A percentile compares a stretch with the other conserved stretches of the same genome.
Conservation (phyloP, 2,329 filamentous ascomycete genomes). For the Ampelomyces quisqualis region DNA sequence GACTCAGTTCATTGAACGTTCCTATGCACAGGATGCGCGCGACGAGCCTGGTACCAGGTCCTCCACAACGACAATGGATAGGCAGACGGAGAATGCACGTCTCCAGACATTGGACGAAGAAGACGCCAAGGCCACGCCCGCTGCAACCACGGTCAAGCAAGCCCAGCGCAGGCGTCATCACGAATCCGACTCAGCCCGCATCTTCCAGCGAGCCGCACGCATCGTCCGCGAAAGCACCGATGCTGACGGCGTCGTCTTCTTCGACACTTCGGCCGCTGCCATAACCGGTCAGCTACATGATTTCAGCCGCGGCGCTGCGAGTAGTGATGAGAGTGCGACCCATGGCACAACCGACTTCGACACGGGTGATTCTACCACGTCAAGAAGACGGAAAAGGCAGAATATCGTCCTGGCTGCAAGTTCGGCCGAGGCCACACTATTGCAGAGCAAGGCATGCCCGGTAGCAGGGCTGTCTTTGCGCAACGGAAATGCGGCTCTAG, state of each 20-base stretch:
- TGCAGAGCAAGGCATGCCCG: conserved; percentile 28
- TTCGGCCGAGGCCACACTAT: conserved; percentile 4
- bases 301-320: conserved; percentile 14
- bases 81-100: conserved; percentile 39
- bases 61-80: conserved; percentile 36
- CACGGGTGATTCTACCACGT: conserved; percentile 28
- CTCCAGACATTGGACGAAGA: conserved; percentile 30
- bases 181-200: conserved; percentile 28
- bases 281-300: conserved; percentile 29
- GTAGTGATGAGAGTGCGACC: conserved; percentile 33
- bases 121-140: conserved; percentile 7
- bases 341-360: conserved; percentile 36
- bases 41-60: conserved; percentile 15
- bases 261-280: conserved; percentile 36
- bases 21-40: conserved; percentile 24
- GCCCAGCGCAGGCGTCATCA: conserved; percentile 25
- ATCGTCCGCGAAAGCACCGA: conserved; percentile 38
- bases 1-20: conserved; percentile 39
- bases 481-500: conserved; percentile 16
- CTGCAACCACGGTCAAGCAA: conserved; percentile 13
- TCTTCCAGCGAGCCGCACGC: conserved; percentile 40
- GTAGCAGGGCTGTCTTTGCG: conserved; percentile 28
- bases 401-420: conserved; percentile 5
- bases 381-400: conserved; percentile 19
- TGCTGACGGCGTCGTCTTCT: conserved; percentile 40